A percentile compares a stretch with the other conserved stretches of the same genome.
These are phyloP conservation scores for Debaryomyces sp. DNA, from an alignment of 1,139 yeast species.

Conservation along the genomic window DNA sequence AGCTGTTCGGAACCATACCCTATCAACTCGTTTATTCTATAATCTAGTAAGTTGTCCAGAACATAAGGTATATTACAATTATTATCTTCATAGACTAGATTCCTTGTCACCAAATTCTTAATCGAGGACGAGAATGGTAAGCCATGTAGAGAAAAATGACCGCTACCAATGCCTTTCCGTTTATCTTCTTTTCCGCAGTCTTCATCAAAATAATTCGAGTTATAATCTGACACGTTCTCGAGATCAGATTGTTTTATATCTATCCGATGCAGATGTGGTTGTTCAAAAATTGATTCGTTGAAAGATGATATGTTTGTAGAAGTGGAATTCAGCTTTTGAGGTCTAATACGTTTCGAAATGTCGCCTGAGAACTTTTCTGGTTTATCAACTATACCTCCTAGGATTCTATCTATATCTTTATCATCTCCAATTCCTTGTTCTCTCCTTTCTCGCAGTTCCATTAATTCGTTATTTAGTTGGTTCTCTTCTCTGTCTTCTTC, in stretches of 20 bases:
- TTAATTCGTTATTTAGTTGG: neutral
- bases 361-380: neutral
- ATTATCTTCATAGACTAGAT: slow-evolving; percentile 6
- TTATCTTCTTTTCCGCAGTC: neutral
- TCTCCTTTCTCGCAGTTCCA: neutral
- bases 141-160: slow-evolving; percentile 21
- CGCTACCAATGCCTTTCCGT: neutral
- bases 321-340: neutral
- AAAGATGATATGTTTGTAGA: slow-evolving; percentile 6
- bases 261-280: neutral
- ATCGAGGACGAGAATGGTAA: slow-evolving; percentile 19
- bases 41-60: neutral
- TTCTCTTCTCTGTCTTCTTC: neutral
- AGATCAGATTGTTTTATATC: slow-evolving; percentile 8
- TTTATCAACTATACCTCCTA: neutral
- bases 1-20: neutral
- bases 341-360: neutral
- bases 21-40: slow-evolving; percentile 10
- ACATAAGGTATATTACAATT: neutral
- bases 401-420: neutral
- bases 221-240: slow-evolving; percentile 9
- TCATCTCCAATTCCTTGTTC: neutral
- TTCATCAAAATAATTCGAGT: slow-evolving; percentile 2
- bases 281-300: slow-evolving; percentile 5
- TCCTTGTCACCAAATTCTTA: slow-evolving; percentile 11